A percentile compares a stretch with the other conserved stretches of the same genome.
phyloP scores from a whole-genome alignment of 495 filamentous ascomycete species.

The Lophiostoma macrostomum region DNA sequence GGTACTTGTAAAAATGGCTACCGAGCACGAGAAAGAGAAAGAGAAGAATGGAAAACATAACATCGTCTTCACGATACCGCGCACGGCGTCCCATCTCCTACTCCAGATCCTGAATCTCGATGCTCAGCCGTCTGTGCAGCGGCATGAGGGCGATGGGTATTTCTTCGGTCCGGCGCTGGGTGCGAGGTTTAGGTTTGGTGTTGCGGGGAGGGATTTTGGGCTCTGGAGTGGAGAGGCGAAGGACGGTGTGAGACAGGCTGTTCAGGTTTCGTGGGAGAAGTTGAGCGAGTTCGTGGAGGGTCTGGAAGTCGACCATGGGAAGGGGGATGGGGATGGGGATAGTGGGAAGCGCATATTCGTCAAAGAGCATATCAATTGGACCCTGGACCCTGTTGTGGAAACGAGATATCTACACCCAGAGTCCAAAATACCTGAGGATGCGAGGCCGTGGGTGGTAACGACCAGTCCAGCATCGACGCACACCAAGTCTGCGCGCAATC shows the following conservation, averaged over 20 bases:
- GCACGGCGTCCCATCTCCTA: slow-evolving; percentile 13
- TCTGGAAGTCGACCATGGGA: too few species aligned
- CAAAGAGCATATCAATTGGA: slow-evolving; percentile 44
- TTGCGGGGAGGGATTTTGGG: not conserved
- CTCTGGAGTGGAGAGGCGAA: slow-evolving; percentile 3
- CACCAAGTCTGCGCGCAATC: slow-evolving; percentile 37
- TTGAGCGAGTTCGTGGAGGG: slow-evolving; percentile 35
- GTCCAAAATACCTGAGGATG: not conserved
- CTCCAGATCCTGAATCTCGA: slow-evolving; percentile 7
- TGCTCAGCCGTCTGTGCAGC: not conserved
- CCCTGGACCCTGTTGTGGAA: slow-evolving; percentile 27
- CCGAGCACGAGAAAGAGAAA: not conserved
- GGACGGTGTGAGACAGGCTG: not conserved
- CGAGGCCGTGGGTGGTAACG: not conserved
- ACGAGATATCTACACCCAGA: slow-evolving; percentile 6
- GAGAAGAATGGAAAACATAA: not conserved
- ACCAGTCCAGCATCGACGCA: not conserved
- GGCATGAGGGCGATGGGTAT: not conserved
- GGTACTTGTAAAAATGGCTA: too few species aligned
- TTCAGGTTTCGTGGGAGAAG: slow-evolving; percentile 20
- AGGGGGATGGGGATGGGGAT: slow-evolving; percentile 32
- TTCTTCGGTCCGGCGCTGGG: not conserved
- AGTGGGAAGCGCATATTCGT: slow-evolving; percentile 39
- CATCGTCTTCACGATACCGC: slow-evolving; percentile 9
- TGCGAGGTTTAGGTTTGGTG: not conserved